A percentile compares a stretch with the other conserved stretches of the same genome.
phyloP scores from a whole-genome alignment of 352 stramenopile genomes.

The Phytophthora pini region DNA sequence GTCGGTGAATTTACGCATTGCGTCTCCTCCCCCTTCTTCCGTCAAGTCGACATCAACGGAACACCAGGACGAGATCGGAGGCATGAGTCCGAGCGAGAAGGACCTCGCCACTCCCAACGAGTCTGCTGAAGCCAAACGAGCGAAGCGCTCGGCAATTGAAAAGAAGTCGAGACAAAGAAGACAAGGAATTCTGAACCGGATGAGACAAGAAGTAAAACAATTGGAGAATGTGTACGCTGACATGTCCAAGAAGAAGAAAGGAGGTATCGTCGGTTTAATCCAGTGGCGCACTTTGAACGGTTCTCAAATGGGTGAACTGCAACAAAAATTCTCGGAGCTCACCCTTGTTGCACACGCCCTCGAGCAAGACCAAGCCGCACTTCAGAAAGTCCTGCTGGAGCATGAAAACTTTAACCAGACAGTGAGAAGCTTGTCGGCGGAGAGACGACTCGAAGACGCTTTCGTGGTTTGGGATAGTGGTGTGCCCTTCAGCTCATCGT shows the following conservation, averaged over 20 bases:
- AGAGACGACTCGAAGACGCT: constrained; percentile 4
- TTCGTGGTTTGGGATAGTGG: constrained; percentile 32
- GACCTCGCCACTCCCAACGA: constrained; percentile 4
- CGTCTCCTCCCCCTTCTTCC: constrained; percentile 3
- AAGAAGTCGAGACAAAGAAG: constrained; percentile 46
- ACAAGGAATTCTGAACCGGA: constrained; percentile 28
- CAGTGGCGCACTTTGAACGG: background rate
- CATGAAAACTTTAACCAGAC: constrained; percentile 34
- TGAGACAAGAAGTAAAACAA: constrained; percentile 59
- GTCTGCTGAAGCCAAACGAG: constrained; percentile 29
- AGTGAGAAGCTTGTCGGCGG: constrained; percentile 8
- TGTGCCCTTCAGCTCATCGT: constrained; percentile 43
- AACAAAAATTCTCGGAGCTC: constrained; percentile 41
- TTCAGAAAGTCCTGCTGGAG: constrained; percentile 32
- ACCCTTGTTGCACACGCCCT: constrained; percentile 43
- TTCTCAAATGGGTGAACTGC: background rate
- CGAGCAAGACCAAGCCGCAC: constrained; percentile 41
- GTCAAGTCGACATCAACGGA: constrained; percentile 10
- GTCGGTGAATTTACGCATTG: background rate
- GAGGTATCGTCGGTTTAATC: constrained; percentile 8
- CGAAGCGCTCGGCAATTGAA: constrained; percentile 56
- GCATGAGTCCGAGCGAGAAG: constrained; percentile 21
- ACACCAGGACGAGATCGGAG: constrained; percentile 1
- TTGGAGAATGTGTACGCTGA: constrained; percentile 49
- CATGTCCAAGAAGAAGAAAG: constrained; percentile 31